A percentile compares a stretch with the other conserved stretches of the same genome.
phyloP scores from a whole-genome alignment of 108 stramenopile species.

The Aurantiochytrium sp. region DNA sequence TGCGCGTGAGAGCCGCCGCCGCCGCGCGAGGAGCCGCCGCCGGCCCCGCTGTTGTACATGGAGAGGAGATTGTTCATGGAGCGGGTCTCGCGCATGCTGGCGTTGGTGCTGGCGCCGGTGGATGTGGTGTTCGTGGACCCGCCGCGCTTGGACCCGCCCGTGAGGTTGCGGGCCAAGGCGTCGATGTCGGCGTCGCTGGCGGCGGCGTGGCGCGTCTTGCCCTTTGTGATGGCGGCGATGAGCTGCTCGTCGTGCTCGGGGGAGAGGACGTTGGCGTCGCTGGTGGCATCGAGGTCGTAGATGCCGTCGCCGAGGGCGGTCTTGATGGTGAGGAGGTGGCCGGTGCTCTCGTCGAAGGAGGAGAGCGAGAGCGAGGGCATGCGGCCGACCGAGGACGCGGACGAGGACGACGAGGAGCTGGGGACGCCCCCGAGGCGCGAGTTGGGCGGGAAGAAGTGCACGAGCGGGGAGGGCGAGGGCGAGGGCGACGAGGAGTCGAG shows the following conservation, averaged over 20 bases:
- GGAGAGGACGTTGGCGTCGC: not conserved
- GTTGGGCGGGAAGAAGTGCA: not conserved
- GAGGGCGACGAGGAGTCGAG: not conserved
- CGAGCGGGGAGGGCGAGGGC: slow-evolving; percentile 2
- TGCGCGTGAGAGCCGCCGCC: too few relatives aligned
- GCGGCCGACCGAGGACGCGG: not conserved
- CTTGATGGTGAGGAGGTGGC: not conserved
- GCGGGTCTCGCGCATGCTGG: not conserved
- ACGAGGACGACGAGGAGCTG: not conserved
- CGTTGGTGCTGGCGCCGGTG: not conserved
- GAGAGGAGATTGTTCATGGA: not conserved
- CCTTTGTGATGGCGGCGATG: not conserved
- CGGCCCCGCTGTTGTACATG: not conserved
- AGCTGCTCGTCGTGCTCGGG: not conserved
- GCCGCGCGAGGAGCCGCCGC: too few relatives aligned
- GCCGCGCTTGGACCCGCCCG: too few relatives aligned
- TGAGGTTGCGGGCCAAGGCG: not conserved
- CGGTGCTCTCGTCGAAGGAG: not conserved
- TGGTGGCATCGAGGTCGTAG: not conserved
- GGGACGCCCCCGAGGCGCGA: not conserved
- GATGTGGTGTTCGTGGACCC: not conserved
- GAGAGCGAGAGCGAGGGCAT: not conserved
- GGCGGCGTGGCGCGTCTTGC: not conserved
- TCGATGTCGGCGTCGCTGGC: not conserved
- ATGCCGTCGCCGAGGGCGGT: not conserved